phyloP scores from a whole-genome alignment of 176 grass and related monocot genomes.

The Avena sativa region DNA sequence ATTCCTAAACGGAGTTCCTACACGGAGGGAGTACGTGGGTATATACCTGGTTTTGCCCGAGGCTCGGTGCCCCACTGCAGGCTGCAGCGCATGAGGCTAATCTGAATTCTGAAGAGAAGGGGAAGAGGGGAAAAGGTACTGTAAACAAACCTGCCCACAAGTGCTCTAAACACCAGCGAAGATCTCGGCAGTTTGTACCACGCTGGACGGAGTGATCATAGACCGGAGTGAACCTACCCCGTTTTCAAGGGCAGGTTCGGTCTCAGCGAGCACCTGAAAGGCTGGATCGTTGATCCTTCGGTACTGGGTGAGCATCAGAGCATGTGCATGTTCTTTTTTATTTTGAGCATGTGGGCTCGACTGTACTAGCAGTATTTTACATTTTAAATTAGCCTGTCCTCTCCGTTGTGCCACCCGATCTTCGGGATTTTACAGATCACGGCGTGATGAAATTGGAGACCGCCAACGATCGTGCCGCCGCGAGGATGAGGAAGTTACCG shows the following conservation, averaged over 20 bases:
- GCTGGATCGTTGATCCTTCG: not conserved
- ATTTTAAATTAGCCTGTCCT: too few species aligned
- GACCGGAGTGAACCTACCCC: constrained; percentile 11
- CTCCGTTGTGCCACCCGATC: too few species aligned
- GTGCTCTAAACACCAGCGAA: not conserved
- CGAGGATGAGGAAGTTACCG: too few species aligned
- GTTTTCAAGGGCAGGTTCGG: constrained; percentile 21
- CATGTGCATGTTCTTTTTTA: not conserved
- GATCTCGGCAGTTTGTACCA: not conserved
- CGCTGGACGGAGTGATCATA: not conserved
- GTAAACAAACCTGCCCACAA: not conserved
- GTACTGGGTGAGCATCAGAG: constrained; percentile 2
- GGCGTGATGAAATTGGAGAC: too few species aligned
- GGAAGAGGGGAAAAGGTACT: not conserved
- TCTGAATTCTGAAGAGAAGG: not conserved
- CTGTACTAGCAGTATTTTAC: too few species aligned
- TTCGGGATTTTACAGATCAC: too few species aligned
- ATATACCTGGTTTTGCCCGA: too few species aligned
- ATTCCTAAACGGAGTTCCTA: too few species aligned
- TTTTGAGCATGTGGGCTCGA: too few species aligned
- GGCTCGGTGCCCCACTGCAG: not conserved
- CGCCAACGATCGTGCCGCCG: too few species aligned
- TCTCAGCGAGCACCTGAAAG: not conserved
- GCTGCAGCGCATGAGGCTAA: not conserved
- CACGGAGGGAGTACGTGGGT: too few species aligned